phyloP scores from a whole-genome alignment of 352 stramenopile genomes.

The Phytophthora sp. region DNA sequence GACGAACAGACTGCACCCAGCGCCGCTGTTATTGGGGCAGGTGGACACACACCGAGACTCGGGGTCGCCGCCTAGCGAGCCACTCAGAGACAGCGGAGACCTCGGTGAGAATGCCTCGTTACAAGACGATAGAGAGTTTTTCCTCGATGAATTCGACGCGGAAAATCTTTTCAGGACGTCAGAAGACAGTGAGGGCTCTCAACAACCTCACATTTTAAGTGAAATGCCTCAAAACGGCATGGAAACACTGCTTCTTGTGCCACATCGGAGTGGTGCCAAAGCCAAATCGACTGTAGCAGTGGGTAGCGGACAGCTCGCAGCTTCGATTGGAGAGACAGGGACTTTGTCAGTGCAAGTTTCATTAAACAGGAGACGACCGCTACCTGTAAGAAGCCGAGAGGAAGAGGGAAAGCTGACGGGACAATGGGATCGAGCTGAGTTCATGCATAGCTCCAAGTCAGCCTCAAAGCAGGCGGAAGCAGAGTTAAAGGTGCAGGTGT shows the following conservation, averaged over 20 bases:
- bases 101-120: neutral
- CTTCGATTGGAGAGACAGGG: constrained; percentile 11
- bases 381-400: neutral
- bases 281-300: neutral
- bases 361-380: constrained; percentile 10
- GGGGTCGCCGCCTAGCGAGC: neutral
- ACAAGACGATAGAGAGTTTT: constrained; percentile 11
- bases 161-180: neutral
- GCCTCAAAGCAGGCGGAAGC: constrained; percentile 17
- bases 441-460: constrained; percentile 22
- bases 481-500: constrained; percentile 20
- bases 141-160: constrained; percentile 14
- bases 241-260: constrained; percentile 8
- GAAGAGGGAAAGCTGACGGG: neutral
- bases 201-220: neutral
- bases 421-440: constrained; percentile 8
- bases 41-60: neutral
- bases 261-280: neutral
- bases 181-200: no score
- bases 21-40: neutral
- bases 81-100: constrained; percentile 12
- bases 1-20: neutral
- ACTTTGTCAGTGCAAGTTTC: constrained; percentile 20
- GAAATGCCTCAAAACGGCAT: constrained; percentile 1
- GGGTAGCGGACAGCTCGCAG: constrained; percentile 5